phyloP scores from a whole-genome alignment of 805 yeast species.

The Candida coleopterorum region DNA sequence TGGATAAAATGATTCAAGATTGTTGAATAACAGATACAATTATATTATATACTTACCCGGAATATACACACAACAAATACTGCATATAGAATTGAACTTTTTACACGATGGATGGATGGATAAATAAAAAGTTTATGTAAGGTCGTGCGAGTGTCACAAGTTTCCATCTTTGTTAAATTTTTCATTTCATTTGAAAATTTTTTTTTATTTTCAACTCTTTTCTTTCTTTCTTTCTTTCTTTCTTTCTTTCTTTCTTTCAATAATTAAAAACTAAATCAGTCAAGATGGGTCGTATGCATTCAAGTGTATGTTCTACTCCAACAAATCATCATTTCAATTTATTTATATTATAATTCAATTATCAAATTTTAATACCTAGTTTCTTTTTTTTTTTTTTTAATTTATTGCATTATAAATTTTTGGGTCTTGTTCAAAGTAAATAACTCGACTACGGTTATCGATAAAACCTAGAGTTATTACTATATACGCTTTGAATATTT shows the following conservation, averaged over 20 bases:
- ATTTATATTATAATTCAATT: too few species aligned
- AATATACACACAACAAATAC: not conserved
- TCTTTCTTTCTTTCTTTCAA: too few species aligned
- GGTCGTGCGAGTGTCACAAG: too few species aligned
- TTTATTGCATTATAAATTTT: not conserved
- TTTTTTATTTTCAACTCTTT: too few species aligned
- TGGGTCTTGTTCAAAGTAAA: slow-evolving; percentile 27
- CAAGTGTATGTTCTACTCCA: slow-evolving; percentile 3
- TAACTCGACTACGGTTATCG: slow-evolving; percentile 7
- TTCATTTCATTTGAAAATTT: too few species aligned
- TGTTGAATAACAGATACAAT: slow-evolving; percentile 13
- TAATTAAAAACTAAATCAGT: too few species aligned
- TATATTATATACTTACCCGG: slow-evolving; percentile 2
- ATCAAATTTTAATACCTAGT: not conserved
- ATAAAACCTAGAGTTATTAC: slow-evolving; percentile 9
- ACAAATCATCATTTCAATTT: too few species aligned
- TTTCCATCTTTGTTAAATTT: too few species aligned
- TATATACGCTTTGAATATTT: slow-evolving; percentile 17
- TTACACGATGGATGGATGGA: too few species aligned
- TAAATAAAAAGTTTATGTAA: too few species aligned
- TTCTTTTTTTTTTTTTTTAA: too few species aligned
- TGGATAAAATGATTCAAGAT: slow-evolving; percentile 29
- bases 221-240: too few species aligned
- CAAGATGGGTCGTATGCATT: slow-evolving; percentile 99
- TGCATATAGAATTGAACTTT: slow-evolving; percentile 5